Evolutionary conservation across 2,329 filamentous ascomycete genomes (phyloP).

Genomic region (Hymenoscyphus albidus): DNA sequence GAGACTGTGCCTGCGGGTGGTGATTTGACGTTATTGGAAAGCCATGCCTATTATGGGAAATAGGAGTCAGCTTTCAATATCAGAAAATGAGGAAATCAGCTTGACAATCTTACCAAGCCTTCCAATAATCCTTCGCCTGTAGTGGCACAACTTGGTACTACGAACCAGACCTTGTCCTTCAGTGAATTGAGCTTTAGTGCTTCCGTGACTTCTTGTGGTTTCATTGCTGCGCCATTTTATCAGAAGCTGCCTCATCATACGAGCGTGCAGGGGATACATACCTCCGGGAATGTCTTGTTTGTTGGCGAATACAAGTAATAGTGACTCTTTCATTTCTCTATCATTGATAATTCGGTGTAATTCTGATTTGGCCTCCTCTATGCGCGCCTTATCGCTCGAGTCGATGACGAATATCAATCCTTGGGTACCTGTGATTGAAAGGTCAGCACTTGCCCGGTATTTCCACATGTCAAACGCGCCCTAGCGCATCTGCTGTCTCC

Average conservation of each 20-base stretch:
- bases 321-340: slow-evolving; percentile 95
- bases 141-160: slow-evolving; percentile 98
- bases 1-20: slow-evolving; percentile 37
- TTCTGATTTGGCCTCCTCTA: slow-evolving; percentile 94
- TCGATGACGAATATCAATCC: slow-evolving; percentile 99
- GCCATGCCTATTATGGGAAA: slow-evolving; percentile 53
- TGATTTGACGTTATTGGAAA: slow-evolving; percentile 79
- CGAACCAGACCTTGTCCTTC: slow-evolving; percentile 98
- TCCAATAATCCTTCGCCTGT: slow-evolving; percentile 99
- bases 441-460: neutral
- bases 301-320: slow-evolving; percentile 97
- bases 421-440: slow-evolving; percentile 68
- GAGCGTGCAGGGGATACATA: slow-evolving; percentile 26
- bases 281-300: slow-evolving; percentile 98
- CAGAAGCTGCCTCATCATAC: slow-evolving; percentile 32
- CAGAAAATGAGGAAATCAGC: slow-evolving; percentile 37
- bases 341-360: slow-evolving; percentile 98
- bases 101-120: slow-evolving; percentile 72
- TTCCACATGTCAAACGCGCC: neutral
- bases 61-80: neutral
- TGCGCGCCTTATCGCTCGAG: slow-evolving; percentile 96
- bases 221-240: slow-evolving; percentile 93
- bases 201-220: slow-evolving; percentile 98
- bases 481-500: neutral
- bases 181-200: slow-evolving; percentile 99